Percentiles rank a stretch among this genome's conserved stretches.
phyloP scores from a whole-genome alignment of 768 basidiomycete species.

The Leccinellum luteum region DNA sequence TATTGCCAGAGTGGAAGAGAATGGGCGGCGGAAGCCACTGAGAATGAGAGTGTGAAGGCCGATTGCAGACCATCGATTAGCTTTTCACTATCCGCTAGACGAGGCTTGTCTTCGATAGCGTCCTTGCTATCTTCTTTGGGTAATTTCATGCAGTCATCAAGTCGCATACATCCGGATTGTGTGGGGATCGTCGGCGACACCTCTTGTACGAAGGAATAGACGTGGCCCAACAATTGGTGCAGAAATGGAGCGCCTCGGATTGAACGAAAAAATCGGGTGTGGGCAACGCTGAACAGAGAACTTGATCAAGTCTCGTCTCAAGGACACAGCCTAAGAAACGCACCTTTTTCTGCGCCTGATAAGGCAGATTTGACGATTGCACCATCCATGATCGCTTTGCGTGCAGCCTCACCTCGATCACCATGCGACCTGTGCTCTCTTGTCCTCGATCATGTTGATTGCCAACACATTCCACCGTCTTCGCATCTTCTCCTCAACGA shows the following conservation, averaged over 20 bases:
- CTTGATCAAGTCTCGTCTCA: slow-evolving; percentile 10
- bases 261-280: slow-evolving; percentile 40
- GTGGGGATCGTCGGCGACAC: slow-evolving; percentile 37
- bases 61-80: slow-evolving; percentile 30
- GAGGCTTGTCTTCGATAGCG: slow-evolving; percentile 2
- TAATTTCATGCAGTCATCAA: slow-evolving; percentile 27
- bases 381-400: slow-evolving; percentile 69
- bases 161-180: slow-evolving; percentile 41
- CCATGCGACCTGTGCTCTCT: slow-evolving; percentile 24
- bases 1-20: neutral
- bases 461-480: slow-evolving; percentile 80
- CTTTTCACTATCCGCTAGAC: slow-evolving; percentile 14
- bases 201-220: slow-evolving; percentile 40
- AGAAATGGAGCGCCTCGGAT: slow-evolving; percentile 41
- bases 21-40: too few species aligned
- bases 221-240: slow-evolving; percentile 41
- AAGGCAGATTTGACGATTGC: slow-evolving; percentile 81
- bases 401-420: slow-evolving; percentile 51
- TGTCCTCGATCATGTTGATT: slow-evolving; percentile 35
- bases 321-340: slow-evolving; percentile 18
- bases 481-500: slow-evolving; percentile 67
- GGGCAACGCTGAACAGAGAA: slow-evolving; percentile 36
- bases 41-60: slow-evolving; percentile 18
- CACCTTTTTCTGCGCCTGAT: slow-evolving; percentile 70
- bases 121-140: slow-evolving; percentile 25